Evolutionary conservation across 176 grass and related monocot species (phyloP).

Genomic region (Paspalum vaginatum): DNA sequence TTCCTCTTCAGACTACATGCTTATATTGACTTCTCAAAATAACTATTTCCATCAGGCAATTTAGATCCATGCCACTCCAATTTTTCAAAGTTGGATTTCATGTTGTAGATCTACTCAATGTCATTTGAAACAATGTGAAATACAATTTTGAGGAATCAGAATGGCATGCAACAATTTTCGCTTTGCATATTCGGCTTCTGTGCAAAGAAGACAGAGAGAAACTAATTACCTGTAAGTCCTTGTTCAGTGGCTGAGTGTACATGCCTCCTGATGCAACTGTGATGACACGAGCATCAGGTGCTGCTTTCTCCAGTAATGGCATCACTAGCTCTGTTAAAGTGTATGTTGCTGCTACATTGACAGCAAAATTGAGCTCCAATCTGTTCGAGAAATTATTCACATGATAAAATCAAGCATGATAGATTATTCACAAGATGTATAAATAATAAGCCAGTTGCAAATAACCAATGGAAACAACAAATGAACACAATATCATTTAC

Average conservation of each 20-base stretch:
- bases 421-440: neutral
- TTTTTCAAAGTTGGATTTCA: no score
- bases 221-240: conserved; percentile 64
- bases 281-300: conserved; percentile 82
- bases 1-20: neutral
- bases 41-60: neutral
- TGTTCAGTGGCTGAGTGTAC: conserved; percentile 76
- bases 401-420: neutral
- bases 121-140: no score
- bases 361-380: conserved; percentile 86
- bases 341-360: conserved; percentile 89
- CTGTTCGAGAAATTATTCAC: conserved; percentile 32
- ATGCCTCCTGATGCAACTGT: conserved; percentile 89
- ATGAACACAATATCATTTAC: conserved; percentile 31
- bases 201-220: neutral
- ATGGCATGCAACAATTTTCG: no score
- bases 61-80: no score
- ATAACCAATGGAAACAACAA: neutral
- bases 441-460: neutral
- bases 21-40: neutral
- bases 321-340: conserved; percentile 76
- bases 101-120: no score
- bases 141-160: no score
- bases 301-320: conserved; percentile 80
- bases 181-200: neutral